phyloP scores from a whole-genome alignment of 2,329 filamentous ascomycete genomes.

The Cladobotryum protrusum region DNA sequence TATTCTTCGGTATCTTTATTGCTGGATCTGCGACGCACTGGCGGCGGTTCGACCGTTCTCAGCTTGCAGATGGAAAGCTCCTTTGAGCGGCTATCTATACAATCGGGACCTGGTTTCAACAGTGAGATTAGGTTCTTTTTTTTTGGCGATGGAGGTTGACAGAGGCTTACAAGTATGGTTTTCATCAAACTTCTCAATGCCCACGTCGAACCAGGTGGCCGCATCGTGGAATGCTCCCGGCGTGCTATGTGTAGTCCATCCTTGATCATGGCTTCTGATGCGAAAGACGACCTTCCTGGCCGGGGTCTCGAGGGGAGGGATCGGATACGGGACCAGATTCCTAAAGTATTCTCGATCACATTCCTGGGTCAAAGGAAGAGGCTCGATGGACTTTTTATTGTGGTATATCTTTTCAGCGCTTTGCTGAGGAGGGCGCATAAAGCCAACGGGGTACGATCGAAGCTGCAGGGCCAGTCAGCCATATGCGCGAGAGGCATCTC shows the following conservation, averaged over 20 bases:
- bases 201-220: conserved; percentile 59
- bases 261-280: conserved; percentile 52
- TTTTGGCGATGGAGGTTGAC: not conserved
- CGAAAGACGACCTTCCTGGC: conserved; percentile 59
- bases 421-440: not conserved
- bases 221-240: conserved; percentile 32
- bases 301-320: conserved; percentile 38
- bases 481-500: not conserved
- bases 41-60: conserved; percentile 1
- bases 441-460: conserved; percentile 6
- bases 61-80: conserved; percentile 4
- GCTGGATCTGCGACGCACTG: not conserved
- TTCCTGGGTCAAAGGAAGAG: not conserved
- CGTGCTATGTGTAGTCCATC: conserved; percentile 37
- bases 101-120: not conserved
- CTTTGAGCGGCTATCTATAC: not conserved
- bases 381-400: not conserved
- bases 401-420: not conserved
- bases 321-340: conserved; percentile 30
- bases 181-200: conserved; percentile 49
- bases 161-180: conserved; percentile 7
- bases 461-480: not conserved
- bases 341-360: conserved; percentile 23
- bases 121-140: not conserved
- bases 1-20: not conserved